Percentiles rank a stretch among this genome's conserved stretches.
These are phyloP conservation scores for Cyamopsis tetragonoloba DNA, from an alignment of 306 rosid species.

Conservation along the genomic window DNA sequence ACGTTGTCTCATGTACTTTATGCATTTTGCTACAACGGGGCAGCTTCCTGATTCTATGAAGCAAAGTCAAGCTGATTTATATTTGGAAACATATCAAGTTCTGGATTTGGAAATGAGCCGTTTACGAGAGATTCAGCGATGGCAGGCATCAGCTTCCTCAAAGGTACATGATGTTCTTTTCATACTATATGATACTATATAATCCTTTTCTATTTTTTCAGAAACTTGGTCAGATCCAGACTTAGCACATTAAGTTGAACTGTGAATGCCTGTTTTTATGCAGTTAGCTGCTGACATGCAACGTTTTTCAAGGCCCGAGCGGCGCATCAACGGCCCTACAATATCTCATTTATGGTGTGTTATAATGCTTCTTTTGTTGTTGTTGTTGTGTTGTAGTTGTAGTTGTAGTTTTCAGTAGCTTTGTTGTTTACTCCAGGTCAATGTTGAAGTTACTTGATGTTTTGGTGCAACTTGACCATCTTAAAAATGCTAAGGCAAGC, in stretches of 20 bases:
- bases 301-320: conserved; percentile 96
- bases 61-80: conserved; percentile 98
- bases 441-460: conserved; percentile 95
- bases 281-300: conserved; percentile 99
- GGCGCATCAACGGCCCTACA: conserved; percentile 96
- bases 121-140: conserved; percentile 89
- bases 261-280: conserved; percentile 28
- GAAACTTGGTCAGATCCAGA: conserved; percentile 13
- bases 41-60: conserved; percentile 99
- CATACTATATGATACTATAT: not conserved
- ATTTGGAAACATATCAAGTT: conserved; percentile 95
- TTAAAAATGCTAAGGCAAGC: conserved; percentile 97
- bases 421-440: conserved; percentile 58
- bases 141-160: conserved; percentile 96
- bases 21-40: conserved; percentile 14
- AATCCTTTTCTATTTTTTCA: not conserved
- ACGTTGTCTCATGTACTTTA: conserved; percentile 7
- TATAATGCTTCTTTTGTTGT: conserved; percentile 2
- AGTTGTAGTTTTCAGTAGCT: conserved; percentile 10
- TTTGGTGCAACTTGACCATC: conserved; percentile 98
- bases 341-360: conserved; percentile 90
- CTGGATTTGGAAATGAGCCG: conserved; percentile 99
- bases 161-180: conserved; percentile 42
- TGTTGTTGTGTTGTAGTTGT: not conserved
- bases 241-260: conserved; percentile 15